These are phyloP conservation scores for Colletotrichum lentis DNA, from an alignment of 2,329 filamentous ascomycete species.

Conservation along the genomic window DNA sequence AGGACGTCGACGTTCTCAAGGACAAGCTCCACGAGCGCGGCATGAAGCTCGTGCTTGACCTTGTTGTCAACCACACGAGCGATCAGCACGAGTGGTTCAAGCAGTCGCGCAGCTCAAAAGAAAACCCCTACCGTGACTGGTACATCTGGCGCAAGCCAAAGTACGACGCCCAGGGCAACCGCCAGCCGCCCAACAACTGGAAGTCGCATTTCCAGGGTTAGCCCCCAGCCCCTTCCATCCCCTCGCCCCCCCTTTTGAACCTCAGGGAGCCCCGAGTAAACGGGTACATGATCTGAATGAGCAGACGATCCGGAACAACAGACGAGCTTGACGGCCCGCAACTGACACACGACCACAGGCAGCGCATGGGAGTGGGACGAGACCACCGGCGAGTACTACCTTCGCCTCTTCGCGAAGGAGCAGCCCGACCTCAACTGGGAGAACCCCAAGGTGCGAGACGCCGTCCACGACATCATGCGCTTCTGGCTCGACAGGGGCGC, in stretches of 20 bases:
- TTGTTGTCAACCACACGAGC: constrained; percentile 77
- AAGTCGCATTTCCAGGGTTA: constrained; percentile 51
- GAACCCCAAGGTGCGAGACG: constrained; percentile 68
- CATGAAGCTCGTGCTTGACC: constrained; percentile 76
- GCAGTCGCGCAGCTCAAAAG: constrained; percentile 61
- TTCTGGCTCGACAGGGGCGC: constrained; percentile 78
- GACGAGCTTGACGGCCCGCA: not conserved
- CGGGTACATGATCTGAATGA: no score
- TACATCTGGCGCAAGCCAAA: constrained; percentile 72
- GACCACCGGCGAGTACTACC: constrained; percentile 62
- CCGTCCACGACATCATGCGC: constrained; percentile 72
- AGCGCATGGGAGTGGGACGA: constrained; percentile 61
- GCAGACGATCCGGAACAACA: not conserved
- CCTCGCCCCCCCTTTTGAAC: no score
- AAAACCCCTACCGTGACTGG: constrained; percentile 65
- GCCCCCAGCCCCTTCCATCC: not conserved
- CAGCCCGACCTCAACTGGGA: constrained; percentile 86
- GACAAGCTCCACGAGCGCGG: constrained; percentile 66
- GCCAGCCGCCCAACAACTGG: constrained; percentile 70
- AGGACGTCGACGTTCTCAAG: constrained; percentile 71
- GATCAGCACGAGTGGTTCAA: constrained; percentile 67
- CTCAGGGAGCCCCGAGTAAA: no score
- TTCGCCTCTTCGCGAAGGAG: constrained; percentile 73
- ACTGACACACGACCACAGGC: constrained; percentile 43
- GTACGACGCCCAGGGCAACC: constrained; percentile 63